Evolutionary conservation across 768 basidiomycete species (phyloP).

Genomic region (Trametes meyenii): DNA sequence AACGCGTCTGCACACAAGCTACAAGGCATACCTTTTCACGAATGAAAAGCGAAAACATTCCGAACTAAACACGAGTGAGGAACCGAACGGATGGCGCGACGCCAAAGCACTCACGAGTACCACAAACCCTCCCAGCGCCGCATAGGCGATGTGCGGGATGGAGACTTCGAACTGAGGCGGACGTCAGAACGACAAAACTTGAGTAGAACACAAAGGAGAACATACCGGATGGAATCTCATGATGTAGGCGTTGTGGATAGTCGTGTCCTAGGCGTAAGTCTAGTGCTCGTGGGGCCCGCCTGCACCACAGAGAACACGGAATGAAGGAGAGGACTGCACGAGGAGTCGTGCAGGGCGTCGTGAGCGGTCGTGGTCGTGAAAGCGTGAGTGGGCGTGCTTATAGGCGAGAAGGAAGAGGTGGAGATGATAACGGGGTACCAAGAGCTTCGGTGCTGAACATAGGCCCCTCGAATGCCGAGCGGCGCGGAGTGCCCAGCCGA

Average conservation of each 20-base stretch:
- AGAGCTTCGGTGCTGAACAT: constrained; percentile 16
- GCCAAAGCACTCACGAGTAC: constrained; percentile 56
- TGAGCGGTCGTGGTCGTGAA: constrained; percentile 16
- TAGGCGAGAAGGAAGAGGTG: constrained; percentile 14
- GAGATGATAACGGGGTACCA: constrained; percentile 25
- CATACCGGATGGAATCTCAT: constrained; percentile 57
- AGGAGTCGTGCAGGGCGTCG: constrained; percentile 10
- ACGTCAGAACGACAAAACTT: constrained; percentile 14
- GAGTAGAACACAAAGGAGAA: constrained; percentile 6
- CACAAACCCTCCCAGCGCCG: constrained; percentile 79
- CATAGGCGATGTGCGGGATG: constrained; percentile 75
- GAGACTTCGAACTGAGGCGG: constrained; percentile 56
- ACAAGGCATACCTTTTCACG: constrained; percentile 70
- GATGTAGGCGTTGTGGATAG: constrained; percentile 17
- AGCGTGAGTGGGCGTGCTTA: not conserved
- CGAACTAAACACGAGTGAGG: constrained; percentile 58
- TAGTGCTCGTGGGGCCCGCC: constrained; percentile 6
- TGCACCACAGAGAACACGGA: not conserved
- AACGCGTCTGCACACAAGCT: not conserved
- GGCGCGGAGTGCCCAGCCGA: constrained; percentile 26
- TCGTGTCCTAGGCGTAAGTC: constrained; percentile 6
- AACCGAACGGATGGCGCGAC: not conserved
- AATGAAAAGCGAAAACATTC: constrained; percentile 92
- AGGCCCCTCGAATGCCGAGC: constrained; percentile 23
- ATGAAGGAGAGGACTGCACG: constrained; percentile 4